Percentiles rank a stretch among this genome's conserved stretches.
These are phyloP conservation scores for Fistulina hepatica DNA, from an alignment of 1,284 basidiomycete genomes.

Conservation along the genomic window DNA sequence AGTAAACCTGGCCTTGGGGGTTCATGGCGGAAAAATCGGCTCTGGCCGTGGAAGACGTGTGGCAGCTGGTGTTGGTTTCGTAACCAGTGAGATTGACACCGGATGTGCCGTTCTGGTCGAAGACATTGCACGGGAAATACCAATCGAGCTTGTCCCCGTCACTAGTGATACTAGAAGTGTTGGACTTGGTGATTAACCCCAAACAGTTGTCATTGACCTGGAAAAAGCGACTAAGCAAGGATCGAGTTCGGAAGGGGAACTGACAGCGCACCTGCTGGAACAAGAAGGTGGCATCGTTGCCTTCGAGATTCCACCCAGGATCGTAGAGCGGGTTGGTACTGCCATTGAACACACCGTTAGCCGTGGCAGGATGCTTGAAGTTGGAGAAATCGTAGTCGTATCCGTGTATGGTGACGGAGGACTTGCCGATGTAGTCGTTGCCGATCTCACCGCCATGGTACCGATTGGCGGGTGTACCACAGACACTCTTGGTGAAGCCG, in stretches of 20 bases:
- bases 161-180: slow-evolving; percentile 56
- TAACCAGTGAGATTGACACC: slow-evolving; percentile 63
- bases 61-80: slow-evolving; percentile 58
- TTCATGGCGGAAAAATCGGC: slow-evolving; percentile 35
- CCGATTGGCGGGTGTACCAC: slow-evolving; percentile 74
- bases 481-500: slow-evolving; percentile 95
- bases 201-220: slow-evolving; percentile 78
- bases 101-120: slow-evolving; percentile 59
- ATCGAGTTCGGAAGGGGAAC: too few relatives aligned
- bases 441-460: slow-evolving; percentile 74
- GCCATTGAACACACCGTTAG: slow-evolving; percentile 61
- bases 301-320: slow-evolving; percentile 67
- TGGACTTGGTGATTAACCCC: slow-evolving; percentile 63
- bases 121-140: slow-evolving; percentile 96
- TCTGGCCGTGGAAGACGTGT: slow-evolving; percentile 49
- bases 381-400: slow-evolving; percentile 84
- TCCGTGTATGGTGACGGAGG: slow-evolving; percentile 88
- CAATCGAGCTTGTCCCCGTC: slow-evolving; percentile 53
- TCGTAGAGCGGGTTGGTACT: slow-evolving; percentile 74
- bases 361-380: slow-evolving; percentile 68
- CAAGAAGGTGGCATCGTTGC: slow-evolving; percentile 86
- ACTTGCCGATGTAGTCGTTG: slow-evolving; percentile 53
- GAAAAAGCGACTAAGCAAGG: too few relatives aligned
- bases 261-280: too few relatives aligned
- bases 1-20: slow-evolving; percentile 81